These are phyloP conservation scores for Oidiodendron maius DNA, from an alignment of 495 filamentous ascomycete genomes.

Conservation along the genomic window DNA sequence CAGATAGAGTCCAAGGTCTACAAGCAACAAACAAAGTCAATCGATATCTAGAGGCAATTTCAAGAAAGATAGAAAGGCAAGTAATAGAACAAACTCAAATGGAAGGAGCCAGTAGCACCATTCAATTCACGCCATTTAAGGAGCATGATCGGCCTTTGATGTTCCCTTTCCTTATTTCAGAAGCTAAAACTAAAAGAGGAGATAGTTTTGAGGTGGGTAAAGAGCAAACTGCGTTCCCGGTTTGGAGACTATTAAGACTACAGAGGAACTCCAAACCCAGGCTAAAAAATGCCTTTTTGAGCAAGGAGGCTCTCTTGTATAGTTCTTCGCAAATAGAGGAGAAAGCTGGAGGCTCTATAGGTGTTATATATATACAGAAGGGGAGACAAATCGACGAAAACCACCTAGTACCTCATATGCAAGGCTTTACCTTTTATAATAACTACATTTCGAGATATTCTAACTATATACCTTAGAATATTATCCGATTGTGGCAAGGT, in stretches of 20 bases:
- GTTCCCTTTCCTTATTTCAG: slow-evolving; percentile 5
- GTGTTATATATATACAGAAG: slow-evolving; percentile 3
- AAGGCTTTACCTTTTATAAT: not conserved
- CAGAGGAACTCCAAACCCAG: slow-evolving; percentile 11
- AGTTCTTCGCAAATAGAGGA: slow-evolving; percentile 22
- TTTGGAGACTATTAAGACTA: slow-evolving; percentile 8
- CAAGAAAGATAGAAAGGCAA: not conserved
- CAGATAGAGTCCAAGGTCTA: slow-evolving; percentile 2
- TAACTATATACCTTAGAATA: slow-evolving; percentile 5
- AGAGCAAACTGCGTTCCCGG: slow-evolving; percentile 22
- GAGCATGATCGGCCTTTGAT: slow-evolving; percentile 1
- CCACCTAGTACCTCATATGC: not conserved
- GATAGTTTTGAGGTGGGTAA: slow-evolving; percentile 7
- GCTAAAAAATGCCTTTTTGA: not conserved
- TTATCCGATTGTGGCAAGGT: slow-evolving; percentile 22
- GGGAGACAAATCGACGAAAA: not conserved
- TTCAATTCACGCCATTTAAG: slow-evolving; percentile 2
- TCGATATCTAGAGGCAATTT: not conserved
- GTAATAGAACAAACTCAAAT: not conserved
- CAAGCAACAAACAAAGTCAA: not conserved
- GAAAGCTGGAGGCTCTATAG: slow-evolving; percentile 16
- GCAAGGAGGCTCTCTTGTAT: slow-evolving; percentile 16
- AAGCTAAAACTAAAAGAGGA: slow-evolving; percentile 4
- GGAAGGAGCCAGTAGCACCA: not conserved
- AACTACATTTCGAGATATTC: not conserved